phyloP scores from a whole-genome alignment of 2,329 filamentous ascomycete genomes.

The Epichloe sylvatica region DNA sequence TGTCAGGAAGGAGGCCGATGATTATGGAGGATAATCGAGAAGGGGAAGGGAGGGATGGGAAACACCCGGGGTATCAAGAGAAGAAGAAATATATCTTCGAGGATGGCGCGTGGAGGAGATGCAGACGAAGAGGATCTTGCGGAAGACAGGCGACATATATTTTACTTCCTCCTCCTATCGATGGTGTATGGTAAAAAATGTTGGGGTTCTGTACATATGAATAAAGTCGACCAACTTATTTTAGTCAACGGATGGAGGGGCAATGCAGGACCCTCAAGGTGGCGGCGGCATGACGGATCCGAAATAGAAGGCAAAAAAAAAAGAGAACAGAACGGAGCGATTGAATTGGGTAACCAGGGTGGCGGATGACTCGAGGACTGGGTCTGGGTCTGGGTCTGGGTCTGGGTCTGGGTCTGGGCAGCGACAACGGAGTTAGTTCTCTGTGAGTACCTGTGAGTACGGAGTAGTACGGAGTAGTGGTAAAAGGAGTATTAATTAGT shows the following conservation, averaged over 20 bases:
- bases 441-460: neutral
- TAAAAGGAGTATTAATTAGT: neutral
- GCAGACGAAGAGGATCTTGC: too few species aligned
- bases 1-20: neutral
- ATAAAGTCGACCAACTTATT: neutral
- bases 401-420: neutral
- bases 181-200: constrained; percentile 1
- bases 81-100: neutral
- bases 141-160: neutral
- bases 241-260: constrained; percentile 1
- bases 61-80: neutral
- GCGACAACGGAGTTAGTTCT: constrained; percentile 4
- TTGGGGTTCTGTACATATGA: neutral
- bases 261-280: neutral
- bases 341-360: neutral
- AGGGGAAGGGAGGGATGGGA: neutral
- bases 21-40: neutral
- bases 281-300: neutral
- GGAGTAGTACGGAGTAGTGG: neutral
- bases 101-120: neutral
- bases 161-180: neutral
- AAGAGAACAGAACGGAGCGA: neutral
- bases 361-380: constrained; percentile 1
- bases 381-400: neutral
- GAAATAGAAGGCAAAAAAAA: neutral